Evolutionary conservation across 768 basidiomycete species (phyloP).

Genomic region (Trametes coccinea): DNA sequence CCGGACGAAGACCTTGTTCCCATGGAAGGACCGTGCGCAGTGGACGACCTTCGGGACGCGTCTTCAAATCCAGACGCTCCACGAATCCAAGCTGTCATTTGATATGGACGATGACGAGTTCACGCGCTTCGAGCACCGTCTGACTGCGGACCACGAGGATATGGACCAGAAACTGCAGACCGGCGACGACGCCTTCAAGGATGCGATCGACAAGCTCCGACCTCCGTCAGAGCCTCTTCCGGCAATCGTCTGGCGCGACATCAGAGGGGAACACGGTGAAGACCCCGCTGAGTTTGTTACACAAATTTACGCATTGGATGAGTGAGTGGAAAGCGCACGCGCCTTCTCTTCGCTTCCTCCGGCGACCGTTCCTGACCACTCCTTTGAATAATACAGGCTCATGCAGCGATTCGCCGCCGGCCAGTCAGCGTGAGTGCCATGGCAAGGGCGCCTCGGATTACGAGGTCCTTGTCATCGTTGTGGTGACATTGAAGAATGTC

Average conservation of each 20-base stretch:
- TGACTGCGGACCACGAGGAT: constrained; percentile 8
- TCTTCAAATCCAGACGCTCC: constrained; percentile 17
- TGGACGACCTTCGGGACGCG: constrained; percentile 32
- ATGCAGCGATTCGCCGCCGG: constrained; percentile 12
- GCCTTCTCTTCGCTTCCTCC: constrained; percentile 18
- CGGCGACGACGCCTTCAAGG: background rate
- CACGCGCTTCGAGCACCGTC: constrained; percentile 23
- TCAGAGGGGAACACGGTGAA: constrained; percentile 19
- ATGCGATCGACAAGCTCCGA: constrained; percentile 9
- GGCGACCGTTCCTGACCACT: constrained; percentile 9
- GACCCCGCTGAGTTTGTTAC: constrained; percentile 20
- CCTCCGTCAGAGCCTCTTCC: constrained; percentile 21
- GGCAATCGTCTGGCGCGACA: constrained; percentile 31
- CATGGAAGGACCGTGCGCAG: constrained; percentile 23
- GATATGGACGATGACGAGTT: constrained; percentile 27
- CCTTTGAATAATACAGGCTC: background rate
- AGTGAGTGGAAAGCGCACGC: constrained; percentile 10
- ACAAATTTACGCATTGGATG: constrained; percentile 30
- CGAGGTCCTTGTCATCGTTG: constrained; percentile 5
- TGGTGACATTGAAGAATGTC: constrained; percentile 1
- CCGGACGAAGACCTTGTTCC: constrained; percentile 27
- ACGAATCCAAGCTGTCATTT: constrained; percentile 28
- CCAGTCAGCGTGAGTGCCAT: background rate
- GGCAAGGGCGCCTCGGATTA: background rate
- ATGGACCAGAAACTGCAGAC: constrained; percentile 4